Conservation (phyloP, 2,329 filamentous ascomycete species). For the Thelonectria rubi region DNA sequence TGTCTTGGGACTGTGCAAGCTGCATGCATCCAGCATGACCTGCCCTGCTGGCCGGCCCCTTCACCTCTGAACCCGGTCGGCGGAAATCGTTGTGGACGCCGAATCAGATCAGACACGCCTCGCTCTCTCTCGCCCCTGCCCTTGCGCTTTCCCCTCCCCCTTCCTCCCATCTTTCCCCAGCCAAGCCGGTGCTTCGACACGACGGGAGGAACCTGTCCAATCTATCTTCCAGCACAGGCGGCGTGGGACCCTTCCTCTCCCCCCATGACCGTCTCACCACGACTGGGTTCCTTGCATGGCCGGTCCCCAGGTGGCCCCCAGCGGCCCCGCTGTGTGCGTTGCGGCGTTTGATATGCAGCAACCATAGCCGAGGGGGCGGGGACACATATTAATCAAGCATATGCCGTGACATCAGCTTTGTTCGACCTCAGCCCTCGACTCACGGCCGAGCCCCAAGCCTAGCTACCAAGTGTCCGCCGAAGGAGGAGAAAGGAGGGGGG, state of each 20-base stretch:
- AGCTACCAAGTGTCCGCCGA: slow-evolving; percentile 28
- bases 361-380: slow-evolving; percentile 38
- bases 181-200: slow-evolving; percentile 8
- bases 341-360: slow-evolving; percentile 33
- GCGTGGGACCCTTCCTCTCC: background rate
- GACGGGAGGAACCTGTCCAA: slow-evolving; percentile 25
- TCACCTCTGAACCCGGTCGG: slow-evolving; percentile 15
- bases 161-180: no score
- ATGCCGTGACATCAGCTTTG: slow-evolving; percentile 22
- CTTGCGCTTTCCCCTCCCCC: no score
- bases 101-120: slow-evolving; percentile 22
- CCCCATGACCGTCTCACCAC: slow-evolving; percentile 35
- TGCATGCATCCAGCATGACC: slow-evolving; percentile 24
- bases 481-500: slow-evolving; percentile 1
- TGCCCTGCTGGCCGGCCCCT: slow-evolving; percentile 9
- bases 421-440: slow-evolving; percentile 23
- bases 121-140: no score
- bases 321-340: slow-evolving; percentile 23
- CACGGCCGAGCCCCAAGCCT: slow-evolving; percentile 25
- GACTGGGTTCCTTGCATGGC: slow-evolving; percentile 33
- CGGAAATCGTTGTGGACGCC: slow-evolving; percentile 12
- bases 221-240: slow-evolving; percentile 28
- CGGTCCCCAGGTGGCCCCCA: slow-evolving; percentile 15
- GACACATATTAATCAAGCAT: slow-evolving; percentile 24
- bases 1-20: slow-evolving; percentile 27